Conservation (phyloP, 176 grass and related monocot species). For the Cenchrus purpureus region DNA sequence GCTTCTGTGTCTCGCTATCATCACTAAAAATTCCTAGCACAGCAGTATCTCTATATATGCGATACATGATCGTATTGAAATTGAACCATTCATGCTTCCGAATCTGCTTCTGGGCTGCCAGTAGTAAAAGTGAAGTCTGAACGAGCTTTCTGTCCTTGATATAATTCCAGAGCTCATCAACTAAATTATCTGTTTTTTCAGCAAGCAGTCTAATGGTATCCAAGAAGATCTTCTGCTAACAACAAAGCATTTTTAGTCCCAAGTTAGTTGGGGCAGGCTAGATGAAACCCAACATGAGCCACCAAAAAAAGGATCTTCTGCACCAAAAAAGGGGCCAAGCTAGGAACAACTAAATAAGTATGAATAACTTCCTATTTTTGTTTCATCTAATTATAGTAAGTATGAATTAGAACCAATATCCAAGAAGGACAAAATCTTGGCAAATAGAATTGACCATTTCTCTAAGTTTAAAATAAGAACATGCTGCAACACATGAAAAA, state of each 20-base stretch:
- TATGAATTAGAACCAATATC: too few relatives aligned
- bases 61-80: background rate
- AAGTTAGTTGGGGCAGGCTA: background rate
- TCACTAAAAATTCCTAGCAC: background rate
- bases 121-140: background rate
- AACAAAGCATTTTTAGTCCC: background rate
- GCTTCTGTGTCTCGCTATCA: background rate
- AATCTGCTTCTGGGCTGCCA: conserved; percentile 6
- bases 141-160: background rate
- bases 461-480: too few relatives aligned
- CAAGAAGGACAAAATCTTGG: too few relatives aligned
- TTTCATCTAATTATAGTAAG: background rate
- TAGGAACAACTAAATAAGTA: background rate
- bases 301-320: background rate
- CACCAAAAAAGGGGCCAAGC: background rate
- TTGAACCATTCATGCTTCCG: background rate
- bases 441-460: too few relatives aligned
- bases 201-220: background rate
- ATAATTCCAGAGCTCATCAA: background rate
- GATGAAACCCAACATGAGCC: background rate
- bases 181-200: conserved; percentile 1
- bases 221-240: background rate
- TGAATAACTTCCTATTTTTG: background rate
- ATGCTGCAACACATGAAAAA: too few relatives aligned
- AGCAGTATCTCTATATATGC: background rate